phyloP scores from a whole-genome alignment of 2,329 filamentous ascomycete genomes.

The Didymella exigua region DNA sequence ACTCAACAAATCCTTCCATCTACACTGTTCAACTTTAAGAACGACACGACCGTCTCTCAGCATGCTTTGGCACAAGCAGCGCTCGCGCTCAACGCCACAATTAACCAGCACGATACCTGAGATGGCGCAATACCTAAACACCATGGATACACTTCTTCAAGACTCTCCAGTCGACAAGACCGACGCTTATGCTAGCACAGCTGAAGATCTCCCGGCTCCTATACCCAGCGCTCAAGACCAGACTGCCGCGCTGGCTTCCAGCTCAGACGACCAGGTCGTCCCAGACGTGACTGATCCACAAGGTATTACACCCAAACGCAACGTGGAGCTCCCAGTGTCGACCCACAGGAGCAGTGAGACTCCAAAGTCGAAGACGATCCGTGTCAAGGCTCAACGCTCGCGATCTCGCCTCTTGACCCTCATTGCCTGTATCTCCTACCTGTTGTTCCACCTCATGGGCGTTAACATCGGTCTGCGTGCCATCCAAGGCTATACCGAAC shows the following conservation, averaged over 20 bases:
- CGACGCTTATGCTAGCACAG: not conserved
- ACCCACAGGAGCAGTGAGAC: not conserved
- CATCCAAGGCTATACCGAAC: conserved; percentile 2
- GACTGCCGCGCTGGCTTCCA: not conserved
- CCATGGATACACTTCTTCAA: not conserved
- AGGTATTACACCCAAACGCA: not conserved
- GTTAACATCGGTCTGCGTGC: conserved; percentile 10
- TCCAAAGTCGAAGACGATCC: not conserved
- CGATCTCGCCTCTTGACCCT: conserved; percentile 14
- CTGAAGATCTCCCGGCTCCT: not conserved
- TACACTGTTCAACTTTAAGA: not conserved
- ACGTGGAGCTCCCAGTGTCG: not conserved
- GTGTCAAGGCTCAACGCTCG: conserved; percentile 1
- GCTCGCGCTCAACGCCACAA: not conserved
- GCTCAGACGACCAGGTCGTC: not conserved
- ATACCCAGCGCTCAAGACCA: not conserved
- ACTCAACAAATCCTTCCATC: not conserved
- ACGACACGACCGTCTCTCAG: not conserved
- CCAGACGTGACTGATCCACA: not conserved
- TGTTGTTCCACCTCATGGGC: conserved; percentile 13
- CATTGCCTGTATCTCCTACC: conserved; percentile 9
- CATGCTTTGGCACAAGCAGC: conserved; percentile 6
- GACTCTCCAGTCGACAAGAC: not conserved
- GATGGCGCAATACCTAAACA: not conserved
- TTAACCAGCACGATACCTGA: not conserved